Evolutionary conservation across 768 basidiomycete species (phyloP), one percentile per base, ranked within the genome.

Genomic region (Naganishia kalamii): DNA sequence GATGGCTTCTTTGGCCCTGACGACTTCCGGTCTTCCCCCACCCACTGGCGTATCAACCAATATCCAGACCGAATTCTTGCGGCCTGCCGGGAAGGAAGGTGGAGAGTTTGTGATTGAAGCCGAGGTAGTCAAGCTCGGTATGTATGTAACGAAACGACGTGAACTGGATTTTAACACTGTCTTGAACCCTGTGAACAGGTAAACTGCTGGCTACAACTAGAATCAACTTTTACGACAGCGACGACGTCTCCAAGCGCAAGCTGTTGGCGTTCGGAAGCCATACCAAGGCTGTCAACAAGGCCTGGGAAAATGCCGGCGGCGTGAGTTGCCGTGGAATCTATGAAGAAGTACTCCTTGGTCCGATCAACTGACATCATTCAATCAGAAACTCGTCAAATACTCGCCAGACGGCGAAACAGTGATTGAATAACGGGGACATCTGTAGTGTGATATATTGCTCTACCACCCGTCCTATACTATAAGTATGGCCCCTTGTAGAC

Each of bases 31-130:
- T 37, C 70, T 75, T 32, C 67, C 72, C 7, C 63, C 72, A 1
- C 77, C 77, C 3, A 78, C 77, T 49, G 77, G 77, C 5, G 74
- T 74, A 4, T 66, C 63, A 7, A 71, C 74, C 27, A 76, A 75
- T 48, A 72, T 76, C 23, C 72, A 72, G 0, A 70, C 67, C 44
- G 77, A 78, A 32, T 78, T 78, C 48, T 70, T 78, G 27, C 65
- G 75, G 1, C 77, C 77, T 30, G 77, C 68, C 0, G 75, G 77
- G 4, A 68, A 49, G 33, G 65, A 65, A 19, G 71, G 73, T 11
- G 71, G 71, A 19, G 44, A 65, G 17, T 37, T 78, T 32, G 65
- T 68, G 12, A 63, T 68, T 41, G 67, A 75, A 17, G 73, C 71
- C 21, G 71, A 72, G 30, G 72, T 76, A 7, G 71, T 73, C 32